Conservation (phyloP, 2,329 filamentous ascomycete species). For the Cladosporium sp. region DNA sequence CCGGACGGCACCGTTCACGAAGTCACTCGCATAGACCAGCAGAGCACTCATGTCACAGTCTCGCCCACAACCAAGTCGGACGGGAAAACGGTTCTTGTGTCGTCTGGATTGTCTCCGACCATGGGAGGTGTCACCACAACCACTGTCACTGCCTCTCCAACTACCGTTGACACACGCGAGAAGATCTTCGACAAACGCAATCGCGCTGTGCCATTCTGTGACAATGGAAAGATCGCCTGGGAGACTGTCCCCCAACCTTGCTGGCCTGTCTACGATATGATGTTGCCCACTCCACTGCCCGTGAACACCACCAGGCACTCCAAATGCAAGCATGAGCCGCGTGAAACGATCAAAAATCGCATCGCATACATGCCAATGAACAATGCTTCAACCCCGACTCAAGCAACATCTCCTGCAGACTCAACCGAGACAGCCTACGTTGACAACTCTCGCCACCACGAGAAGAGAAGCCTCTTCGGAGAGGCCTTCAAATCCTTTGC, state of each 20-base stretch:
- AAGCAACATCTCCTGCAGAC: background rate
- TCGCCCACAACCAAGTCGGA: background rate
- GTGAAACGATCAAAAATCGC: background rate
- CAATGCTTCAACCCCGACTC: background rate
- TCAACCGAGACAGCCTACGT: no score
- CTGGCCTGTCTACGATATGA: constrained; percentile 1
- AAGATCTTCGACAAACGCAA: background rate
- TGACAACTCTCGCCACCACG: no score
- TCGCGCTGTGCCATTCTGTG: background rate
- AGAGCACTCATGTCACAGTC: constrained; percentile 3
- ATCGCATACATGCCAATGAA: background rate
- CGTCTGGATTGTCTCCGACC: background rate
- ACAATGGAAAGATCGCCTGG: background rate
- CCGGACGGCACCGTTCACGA: background rate
- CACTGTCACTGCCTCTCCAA: background rate
- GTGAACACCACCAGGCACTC: background rate
- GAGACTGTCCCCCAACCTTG: background rate
- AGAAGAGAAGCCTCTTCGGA: no score
- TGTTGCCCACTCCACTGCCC: background rate
- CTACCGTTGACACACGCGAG: background rate
- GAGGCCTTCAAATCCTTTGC: no score
- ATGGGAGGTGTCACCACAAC: no score
- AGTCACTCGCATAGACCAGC: constrained; percentile 3
- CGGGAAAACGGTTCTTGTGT: background rate
- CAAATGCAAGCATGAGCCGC: background rate